Base-by-base conservation (phyloP, 2,329 filamentous ascomycete genomes). In the Pezicula radicicola region DNA sequence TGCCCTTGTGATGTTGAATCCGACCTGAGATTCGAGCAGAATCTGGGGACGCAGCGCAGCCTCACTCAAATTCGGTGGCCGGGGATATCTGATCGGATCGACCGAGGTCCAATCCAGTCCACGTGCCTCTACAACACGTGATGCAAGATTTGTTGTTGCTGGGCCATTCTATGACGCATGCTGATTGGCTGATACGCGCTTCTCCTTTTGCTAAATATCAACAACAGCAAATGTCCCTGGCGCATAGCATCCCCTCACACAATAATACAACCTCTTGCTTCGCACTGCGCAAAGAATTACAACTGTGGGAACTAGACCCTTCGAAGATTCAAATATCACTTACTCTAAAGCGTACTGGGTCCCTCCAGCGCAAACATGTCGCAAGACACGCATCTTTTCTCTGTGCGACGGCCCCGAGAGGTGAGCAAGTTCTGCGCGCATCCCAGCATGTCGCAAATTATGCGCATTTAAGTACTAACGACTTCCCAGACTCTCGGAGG, bases 401-500 rank as follows among this genome's bases (percentile, higher is more conserved):
- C 91, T 67, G 90, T 95, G 69, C 91, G 91, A 72, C 87, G 92
- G 66, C 88, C 89, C 62, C 84, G 93, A 79, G 92, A 97, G 81
- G 91, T 95, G 78, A 69, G 81, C 70, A 58, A 47, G 48, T 42
- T 37, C 48, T 49, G 50, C 25, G 35, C 48, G 25, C 18, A 27
- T 19, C 35, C 25, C 27, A 40, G 36, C 21, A 37, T 27, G 21
- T 28, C 25, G 15, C n/a, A 51, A 42, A 46, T 28, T 15, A 37
- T 35, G 18, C 35, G 46, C 28, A n/a, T 42, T 12, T 36, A 44
- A 37, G 33, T 46, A 43, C 56, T 60, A 55, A 60, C 42, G 43
- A 44, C 21, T 39, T 54, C 58, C 57, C 70, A 95, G 91, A 97
- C 94, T 49, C 83, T 97, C 54, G 92, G 88, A 59, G 86, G 85